Evolutionary conservation across 129 eudicot genomes (phyloP).

Genomic region (Pseudognaphalium luteoalbum): DNA sequence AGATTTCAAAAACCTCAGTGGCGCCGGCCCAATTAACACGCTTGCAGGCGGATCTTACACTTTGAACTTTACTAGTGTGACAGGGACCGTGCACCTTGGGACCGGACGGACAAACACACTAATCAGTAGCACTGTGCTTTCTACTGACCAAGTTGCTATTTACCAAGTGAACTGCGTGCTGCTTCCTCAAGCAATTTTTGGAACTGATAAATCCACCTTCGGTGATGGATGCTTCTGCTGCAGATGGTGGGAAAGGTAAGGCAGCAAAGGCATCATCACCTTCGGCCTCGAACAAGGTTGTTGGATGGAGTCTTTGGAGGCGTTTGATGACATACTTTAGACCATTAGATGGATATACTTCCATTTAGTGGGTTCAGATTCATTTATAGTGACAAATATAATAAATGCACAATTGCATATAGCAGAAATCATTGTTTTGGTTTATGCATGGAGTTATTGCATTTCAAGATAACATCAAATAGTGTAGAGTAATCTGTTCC

Average conservation of each 20-base stretch:
- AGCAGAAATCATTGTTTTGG: not conserved
- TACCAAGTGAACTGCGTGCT: constrained; percentile 73
- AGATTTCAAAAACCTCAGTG: constrained; percentile 75
- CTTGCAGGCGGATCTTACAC: constrained; percentile 65
- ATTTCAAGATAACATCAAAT: not conserved
- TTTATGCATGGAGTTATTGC: not conserved
- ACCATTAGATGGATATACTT: constrained; percentile 10
- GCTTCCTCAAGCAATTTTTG: constrained; percentile 84
- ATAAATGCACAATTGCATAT: not conserved
- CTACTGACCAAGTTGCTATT: constrained; percentile 75
- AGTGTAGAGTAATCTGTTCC: not conserved
- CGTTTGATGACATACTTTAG: not conserved
- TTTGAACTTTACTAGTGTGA: constrained; percentile 60
- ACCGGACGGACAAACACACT: constrained; percentile 83
- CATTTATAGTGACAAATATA: not conserved
- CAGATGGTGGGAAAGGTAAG: constrained; percentile 32
- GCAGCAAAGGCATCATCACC: constrained; percentile 26
- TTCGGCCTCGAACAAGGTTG: constrained; percentile 29
- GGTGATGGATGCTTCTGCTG: constrained; percentile 56
- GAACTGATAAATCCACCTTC: constrained; percentile 86
- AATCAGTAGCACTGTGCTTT: constrained; percentile 68
- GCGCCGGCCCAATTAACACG: constrained; percentile 51
- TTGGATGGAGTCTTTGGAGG: constrained; percentile 35
- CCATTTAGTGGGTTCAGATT: constrained; percentile 8
- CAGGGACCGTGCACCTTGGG: constrained; percentile 57